Conservation (phyloP, 257 asterid species). For the Orobanche coerulescens region DNA sequence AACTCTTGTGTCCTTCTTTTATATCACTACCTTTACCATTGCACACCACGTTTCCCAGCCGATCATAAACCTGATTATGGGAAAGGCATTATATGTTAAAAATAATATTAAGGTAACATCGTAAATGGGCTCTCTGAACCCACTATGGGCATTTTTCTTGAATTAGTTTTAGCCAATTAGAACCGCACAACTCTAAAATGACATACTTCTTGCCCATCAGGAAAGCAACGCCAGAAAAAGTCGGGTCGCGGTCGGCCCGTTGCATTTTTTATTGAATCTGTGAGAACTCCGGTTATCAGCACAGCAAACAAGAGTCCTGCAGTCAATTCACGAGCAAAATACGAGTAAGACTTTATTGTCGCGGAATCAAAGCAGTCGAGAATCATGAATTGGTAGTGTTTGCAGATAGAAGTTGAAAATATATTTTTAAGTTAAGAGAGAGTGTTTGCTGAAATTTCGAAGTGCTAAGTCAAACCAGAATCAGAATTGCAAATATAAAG, state of each 20-base stretch:
- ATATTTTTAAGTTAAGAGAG: no score
- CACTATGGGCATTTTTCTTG: background rate
- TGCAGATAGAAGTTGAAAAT: no score
- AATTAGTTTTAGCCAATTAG: background rate
- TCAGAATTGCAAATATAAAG: no score
- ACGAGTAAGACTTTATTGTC: no score
- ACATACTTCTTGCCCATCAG: conserved; percentile 64
- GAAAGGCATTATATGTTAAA: background rate
- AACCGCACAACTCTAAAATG: conserved; percentile 7
- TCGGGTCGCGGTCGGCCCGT: conserved; percentile 88
- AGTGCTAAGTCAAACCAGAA: no score
- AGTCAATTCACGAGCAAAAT: conserved; percentile 14
- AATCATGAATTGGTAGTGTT: no score
- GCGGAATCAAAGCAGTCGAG: no score
- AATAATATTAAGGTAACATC: background rate
- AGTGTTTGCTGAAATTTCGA: no score
- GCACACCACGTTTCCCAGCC: conserved; percentile 62
- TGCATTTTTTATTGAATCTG: conserved; percentile 74
- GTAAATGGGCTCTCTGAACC: background rate
- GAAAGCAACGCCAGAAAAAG: conserved; percentile 94
- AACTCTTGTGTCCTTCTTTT: conserved; percentile 92
- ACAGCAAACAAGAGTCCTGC: conserved; percentile 79
- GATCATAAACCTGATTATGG: conserved; percentile 42
- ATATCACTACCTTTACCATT: conserved; percentile 61
- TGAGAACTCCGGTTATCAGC: conserved; percentile 68